phyloP scores from a whole-genome alignment of 2,329 filamentous ascomycete genomes.

The Clonostachys byssicola region DNA sequence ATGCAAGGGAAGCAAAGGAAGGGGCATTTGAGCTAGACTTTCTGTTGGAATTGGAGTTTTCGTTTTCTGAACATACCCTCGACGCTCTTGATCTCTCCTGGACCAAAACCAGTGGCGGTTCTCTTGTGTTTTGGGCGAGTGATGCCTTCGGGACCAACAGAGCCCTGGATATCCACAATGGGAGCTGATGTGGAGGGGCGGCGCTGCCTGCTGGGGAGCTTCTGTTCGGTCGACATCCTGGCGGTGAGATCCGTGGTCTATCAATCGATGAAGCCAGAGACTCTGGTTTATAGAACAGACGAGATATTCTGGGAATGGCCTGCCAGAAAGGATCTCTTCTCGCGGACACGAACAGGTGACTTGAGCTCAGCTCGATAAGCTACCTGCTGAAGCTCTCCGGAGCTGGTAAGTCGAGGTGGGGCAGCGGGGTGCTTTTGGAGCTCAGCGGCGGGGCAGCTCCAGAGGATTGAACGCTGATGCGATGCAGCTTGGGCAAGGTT shows the following conservation, averaged over 20 bases:
- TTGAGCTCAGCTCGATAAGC: neutral
- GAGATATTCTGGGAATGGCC: no score
- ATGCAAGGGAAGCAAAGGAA: neutral
- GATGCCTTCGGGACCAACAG: constrained; percentile 80
- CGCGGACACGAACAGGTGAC: neutral
- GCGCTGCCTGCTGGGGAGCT: constrained; percentile 62
- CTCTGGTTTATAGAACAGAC: no score
- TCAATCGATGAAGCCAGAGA: no score
- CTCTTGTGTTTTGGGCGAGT: constrained; percentile 92
- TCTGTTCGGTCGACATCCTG: constrained; percentile 25
- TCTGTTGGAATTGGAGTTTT: neutral
- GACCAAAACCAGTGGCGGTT: constrained; percentile 91
- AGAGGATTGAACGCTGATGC: neutral
- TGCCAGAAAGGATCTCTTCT: no score
- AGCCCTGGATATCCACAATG: constrained; percentile 80
- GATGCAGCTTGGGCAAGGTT: no score
- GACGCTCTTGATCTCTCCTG: constrained; percentile 87
- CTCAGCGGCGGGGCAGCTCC: neutral
- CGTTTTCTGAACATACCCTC: constrained; percentile 57
- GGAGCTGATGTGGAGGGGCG: constrained; percentile 79
- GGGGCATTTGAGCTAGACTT: neutral
- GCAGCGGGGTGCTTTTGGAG: neutral
- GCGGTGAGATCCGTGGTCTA: neutral
- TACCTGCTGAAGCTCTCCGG: constrained; percentile 1
- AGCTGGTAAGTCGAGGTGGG: constrained; percentile 1